phyloP scores from a whole-genome alignment of 2,329 filamentous ascomycete genomes.

The Venturia aucupariae region DNA sequence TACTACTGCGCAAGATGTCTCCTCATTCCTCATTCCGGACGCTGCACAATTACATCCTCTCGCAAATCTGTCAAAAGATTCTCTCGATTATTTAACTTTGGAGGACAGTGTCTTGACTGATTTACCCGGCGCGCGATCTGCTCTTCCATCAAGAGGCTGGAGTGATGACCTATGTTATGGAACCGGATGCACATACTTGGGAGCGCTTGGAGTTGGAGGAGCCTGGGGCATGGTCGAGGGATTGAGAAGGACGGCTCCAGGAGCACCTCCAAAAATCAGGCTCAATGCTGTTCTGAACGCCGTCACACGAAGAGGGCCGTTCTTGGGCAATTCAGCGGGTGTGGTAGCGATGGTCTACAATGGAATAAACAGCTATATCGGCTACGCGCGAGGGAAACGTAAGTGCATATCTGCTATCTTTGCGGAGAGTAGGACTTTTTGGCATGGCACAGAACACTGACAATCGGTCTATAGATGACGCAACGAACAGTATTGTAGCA shows the following conservation, averaged over 20 bases:
- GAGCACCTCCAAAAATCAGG: constrained; percentile 79
- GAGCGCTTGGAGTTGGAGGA: constrained; percentile 72
- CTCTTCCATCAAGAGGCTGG: constrained; percentile 90
- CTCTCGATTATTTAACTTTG: constrained; percentile 87
- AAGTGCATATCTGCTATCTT: not conserved
- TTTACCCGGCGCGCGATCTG: constrained; percentile 74
- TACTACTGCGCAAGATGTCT: constrained; percentile 64
- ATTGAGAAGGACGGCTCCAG: constrained; percentile 58
- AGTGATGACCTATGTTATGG: constrained; percentile 98
- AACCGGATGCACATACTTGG: constrained; percentile 85
- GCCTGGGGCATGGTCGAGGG: constrained; percentile 90
- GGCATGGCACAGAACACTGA: not conserved
- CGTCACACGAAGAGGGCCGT: constrained; percentile 84
- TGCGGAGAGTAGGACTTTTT: not conserved
- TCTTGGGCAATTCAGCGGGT: constrained; percentile 90
- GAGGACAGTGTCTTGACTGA: constrained; percentile 86
- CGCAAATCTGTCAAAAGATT: constrained; percentile 84
- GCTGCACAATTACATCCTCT: constrained; percentile 85
- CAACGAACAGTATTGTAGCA: constrained; percentile 77
- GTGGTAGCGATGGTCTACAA: constrained; percentile 97
- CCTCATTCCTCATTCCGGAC: constrained; percentile 84
- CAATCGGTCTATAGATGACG: constrained; percentile 43
- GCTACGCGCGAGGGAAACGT: constrained; percentile 29
- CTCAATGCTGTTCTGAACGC: constrained; percentile 93
- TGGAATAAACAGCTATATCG: constrained; percentile 43